Evolutionary conservation across 108 stramenopile species (phyloP), one percentile per base, ranked within the genome.

Genomic region (Skeletonema costatum): DNA sequence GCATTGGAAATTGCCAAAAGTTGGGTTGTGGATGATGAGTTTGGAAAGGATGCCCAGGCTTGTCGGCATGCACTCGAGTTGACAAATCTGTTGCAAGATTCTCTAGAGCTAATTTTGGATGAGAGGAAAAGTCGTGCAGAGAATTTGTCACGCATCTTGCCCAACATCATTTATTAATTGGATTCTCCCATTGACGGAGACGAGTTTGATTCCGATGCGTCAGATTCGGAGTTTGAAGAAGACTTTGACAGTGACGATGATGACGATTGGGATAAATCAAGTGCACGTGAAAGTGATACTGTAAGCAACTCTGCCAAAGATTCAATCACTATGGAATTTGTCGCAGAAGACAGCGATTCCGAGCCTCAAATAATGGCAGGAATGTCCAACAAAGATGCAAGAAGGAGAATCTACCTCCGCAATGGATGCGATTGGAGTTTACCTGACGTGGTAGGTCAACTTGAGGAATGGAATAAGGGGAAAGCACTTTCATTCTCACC

Each of bases 391-490:
- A 58, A 64, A 42, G 68, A 69, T 51, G 63, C 60, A 25, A 72
- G 72, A 12, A 44, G 25, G 17, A 56, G 79, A 19, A 75, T 82
- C 10, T 82, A 82, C 17, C 29, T 82, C 32, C 69, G 81, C 14
- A 82, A 82, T 58, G 35, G 59, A 11, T 30, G 44, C 9, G 81
- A 82, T 53, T 82, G 81, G 81, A 63, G 50, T 19, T 48, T 82
- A 13, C 74, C 81, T 12, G 81, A 82, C 60, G 41, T 82, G 33
- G 70, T 82, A 2, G 17, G 58, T 32, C 74, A 75, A 32, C 58
- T 82, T 53, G 74, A 82, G 66, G 64, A 71, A 19, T 82, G 81
- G 81, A 82, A 82, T 33, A 75, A 71, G 62, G 81, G 81, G 17
- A 61, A 51, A 16, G 12, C 58, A 17, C 42, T 75, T 32, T 66